These are phyloP conservation scores for Crithidia fasciculata DNA, from an alignment of 208 protist species.

Conservation along the genomic window DNA sequence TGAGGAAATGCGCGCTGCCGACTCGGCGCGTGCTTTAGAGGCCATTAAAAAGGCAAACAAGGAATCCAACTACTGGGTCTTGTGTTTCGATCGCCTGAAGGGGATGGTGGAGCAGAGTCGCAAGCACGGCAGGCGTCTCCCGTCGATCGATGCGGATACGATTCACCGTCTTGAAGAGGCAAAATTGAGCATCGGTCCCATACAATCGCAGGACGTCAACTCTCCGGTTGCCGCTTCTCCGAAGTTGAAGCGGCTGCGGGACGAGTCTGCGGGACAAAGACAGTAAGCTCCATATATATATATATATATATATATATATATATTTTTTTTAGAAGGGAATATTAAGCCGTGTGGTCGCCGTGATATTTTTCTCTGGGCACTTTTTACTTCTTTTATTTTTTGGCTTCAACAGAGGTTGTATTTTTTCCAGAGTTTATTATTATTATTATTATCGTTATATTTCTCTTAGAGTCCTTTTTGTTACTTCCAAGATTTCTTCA, in stretches of 20 bases:
- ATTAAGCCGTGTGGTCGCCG: too few species aligned
- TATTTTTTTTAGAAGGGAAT: slow-evolving; percentile 12
- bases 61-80: slow-evolving; percentile 79
- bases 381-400: too few species aligned
- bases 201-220: slow-evolving; percentile 33
- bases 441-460: too few species aligned
- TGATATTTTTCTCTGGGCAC: too few species aligned
- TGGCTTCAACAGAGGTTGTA: too few species aligned
- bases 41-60: slow-evolving; percentile 75
- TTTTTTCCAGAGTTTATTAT: too few species aligned
- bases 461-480: too few species aligned
- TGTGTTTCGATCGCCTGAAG: slow-evolving; percentile 81
- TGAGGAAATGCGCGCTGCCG: slow-evolving; percentile 55
- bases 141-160: slow-evolving; percentile 56
- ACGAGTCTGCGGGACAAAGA: slow-evolving; percentile 1
- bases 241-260: slow-evolving; percentile 39
- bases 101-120: slow-evolving; percentile 51
- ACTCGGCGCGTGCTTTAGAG: slow-evolving; percentile 57
- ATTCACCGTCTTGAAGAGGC: slow-evolving; percentile 56
- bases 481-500: too few species aligned
- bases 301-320: too few species aligned
- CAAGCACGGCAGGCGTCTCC: slow-evolving; percentile 31
- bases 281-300: neutral
- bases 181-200: slow-evolving; percentile 34
- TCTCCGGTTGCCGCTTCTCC: neutral